These are phyloP conservation scores for Lecanicillium sp. DNA, from an alignment of 2,329 filamentous ascomycete species.

Conservation along the genomic window DNA sequence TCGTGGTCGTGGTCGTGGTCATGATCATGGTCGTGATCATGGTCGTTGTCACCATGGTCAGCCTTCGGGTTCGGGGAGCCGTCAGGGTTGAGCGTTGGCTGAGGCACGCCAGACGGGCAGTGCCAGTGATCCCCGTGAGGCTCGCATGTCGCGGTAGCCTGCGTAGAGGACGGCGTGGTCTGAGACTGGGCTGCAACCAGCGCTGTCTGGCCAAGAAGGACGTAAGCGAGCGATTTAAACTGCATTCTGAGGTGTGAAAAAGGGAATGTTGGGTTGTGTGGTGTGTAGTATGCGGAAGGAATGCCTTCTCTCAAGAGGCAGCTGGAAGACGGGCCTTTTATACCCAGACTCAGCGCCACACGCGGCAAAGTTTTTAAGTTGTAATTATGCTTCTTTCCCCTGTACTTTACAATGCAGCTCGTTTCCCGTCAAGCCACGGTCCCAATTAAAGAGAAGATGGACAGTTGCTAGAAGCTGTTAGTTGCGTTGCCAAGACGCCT, in stretches of 20 bases:
- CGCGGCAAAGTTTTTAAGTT: too few relatives aligned
- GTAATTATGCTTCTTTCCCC: neutral
- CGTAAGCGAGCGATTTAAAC: conserved; percentile 8
- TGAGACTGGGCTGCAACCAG: conserved; percentile 6
- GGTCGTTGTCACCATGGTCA: neutral
- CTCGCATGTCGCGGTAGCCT: conserved; percentile 8
- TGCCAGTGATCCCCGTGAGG: conserved; percentile 13
- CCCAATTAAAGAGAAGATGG: neutral
- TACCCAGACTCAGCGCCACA: too few relatives aligned
- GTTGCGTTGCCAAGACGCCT: conserved; percentile 12
- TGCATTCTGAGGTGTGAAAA: conserved; percentile 4
- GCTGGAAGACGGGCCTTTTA: too few relatives aligned
- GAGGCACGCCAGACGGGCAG: conserved; percentile 6
- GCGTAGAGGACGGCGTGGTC: neutral
- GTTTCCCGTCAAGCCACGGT: neutral
- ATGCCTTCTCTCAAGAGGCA: too few relatives aligned
- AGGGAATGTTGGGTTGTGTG: neutral
- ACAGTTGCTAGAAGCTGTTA: neutral
- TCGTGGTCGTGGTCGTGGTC: conserved; percentile 8
- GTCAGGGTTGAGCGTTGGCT: conserved; percentile 6
- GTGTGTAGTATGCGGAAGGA: neutral
- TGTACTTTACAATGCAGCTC: neutral
- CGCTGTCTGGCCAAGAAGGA: conserved; percentile 8
- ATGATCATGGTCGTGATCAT: neutral
- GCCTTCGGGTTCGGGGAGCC: conserved; percentile 9